These are phyloP conservation scores for Cylindrotheca fusiformis DNA, from an alignment of 108 stramenopile genomes.

Conservation along the genomic window DNA sequence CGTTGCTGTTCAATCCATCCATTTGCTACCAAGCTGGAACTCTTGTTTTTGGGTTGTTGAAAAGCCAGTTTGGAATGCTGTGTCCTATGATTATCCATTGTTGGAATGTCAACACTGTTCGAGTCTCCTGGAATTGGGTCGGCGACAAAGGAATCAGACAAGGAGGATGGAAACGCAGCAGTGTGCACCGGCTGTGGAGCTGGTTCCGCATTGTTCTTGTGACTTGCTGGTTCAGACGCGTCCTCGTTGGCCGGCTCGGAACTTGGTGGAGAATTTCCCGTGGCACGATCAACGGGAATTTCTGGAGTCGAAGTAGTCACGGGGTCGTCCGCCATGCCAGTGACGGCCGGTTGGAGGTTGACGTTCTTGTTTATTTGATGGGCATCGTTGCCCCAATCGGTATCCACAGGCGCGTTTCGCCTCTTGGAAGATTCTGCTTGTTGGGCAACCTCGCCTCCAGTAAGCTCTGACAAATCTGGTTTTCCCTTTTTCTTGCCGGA, in stretches of 20 bases:
- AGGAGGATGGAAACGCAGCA: background rate
- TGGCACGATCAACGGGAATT: background rate
- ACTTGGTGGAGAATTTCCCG: too few relatives aligned
- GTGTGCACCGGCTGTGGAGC: background rate
- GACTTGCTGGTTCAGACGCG: background rate
- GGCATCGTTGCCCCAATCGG: background rate
- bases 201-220: background rate
- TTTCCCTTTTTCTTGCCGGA: slow-evolving; percentile 13
- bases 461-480: slow-evolving; percentile 6
- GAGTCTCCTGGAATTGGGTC: background rate
- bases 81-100: too few relatives aligned
- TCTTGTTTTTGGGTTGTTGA: slow-evolving; percentile 64
- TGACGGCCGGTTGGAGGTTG: background rate
- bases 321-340: background rate
- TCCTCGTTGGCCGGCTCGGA: background rate
- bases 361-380: background rate
- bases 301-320: background rate
- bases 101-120: background rate
- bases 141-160: background rate
- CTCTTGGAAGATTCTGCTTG: slow-evolving; percentile 23
- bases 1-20: slow-evolving; percentile 90
- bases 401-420: slow-evolving; percentile 3
- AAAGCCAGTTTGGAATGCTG: slow-evolving; percentile 48
- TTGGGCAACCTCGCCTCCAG: slow-evolving; percentile 3
- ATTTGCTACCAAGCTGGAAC: slow-evolving; percentile 73